Evolutionary conservation across 2,329 filamentous ascomycete genomes (phyloP), one percentile per base, ranked within the genome.

Genomic region (Colletotrichum magnum): DNA sequence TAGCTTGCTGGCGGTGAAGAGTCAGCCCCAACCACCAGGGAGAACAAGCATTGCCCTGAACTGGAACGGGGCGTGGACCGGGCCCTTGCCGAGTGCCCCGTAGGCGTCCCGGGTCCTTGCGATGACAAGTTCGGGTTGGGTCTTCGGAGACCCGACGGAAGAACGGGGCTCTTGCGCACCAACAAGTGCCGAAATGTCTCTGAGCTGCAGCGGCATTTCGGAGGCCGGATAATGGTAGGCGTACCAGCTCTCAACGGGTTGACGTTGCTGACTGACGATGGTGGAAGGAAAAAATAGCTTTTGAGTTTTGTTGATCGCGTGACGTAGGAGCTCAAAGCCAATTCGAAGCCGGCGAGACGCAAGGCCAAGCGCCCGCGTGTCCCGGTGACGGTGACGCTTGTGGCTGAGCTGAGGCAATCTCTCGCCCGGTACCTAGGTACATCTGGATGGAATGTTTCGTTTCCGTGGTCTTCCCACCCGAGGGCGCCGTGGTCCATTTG

Each of bases 341-440:
- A 58, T 43, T 39, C 53, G 48, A 54, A 28, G 61, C 16, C 21
- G 32, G 48, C n/a, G 39, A 36, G 47, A 50, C 54, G 32, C 32
- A 57, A 36, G 26, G 13, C 12, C n/a, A 59, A 52, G 45, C 50
- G 61, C 51, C 51, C 57, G 51, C 67, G 51, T 61, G 56, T 69
- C 63, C 51, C 51, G 56, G 58, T 61, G 45, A 41, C 51, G 63
- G 67, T 36, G 24, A n/a, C 18, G 62, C 45, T 18, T 12, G 57
- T 67, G 67, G 67, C 67, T 67, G 67, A 53, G 63, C 62, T 48
- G 61, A 69, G 51, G 52, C 51, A 59, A 45, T 41, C 26, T 59
- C 4, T 59, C 4, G 15, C 21, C 12, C 24, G 48, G 66, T 36
- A 36, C 32, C 32, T 36, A 36, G 32, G 32, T 36, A 36, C 32